Evolutionary conservation across 2,329 filamentous ascomycete species (phyloP).

Genomic region (Didymella arachidicola): DNA sequence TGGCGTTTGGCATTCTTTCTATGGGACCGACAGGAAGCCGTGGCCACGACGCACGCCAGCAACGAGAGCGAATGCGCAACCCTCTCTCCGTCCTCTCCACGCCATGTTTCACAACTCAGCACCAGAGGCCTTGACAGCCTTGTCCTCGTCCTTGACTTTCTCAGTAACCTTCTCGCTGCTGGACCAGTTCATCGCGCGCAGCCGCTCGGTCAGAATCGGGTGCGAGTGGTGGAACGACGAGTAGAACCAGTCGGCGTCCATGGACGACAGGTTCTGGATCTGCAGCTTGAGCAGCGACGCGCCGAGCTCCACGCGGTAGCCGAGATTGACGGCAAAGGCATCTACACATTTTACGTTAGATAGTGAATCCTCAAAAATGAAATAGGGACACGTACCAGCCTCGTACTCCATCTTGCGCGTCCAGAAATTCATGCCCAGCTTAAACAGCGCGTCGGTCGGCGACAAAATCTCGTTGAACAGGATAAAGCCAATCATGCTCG

Average conservation of each 20-base stretch:
- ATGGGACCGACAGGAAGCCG: neutral
- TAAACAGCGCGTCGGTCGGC: slow-evolving; percentile 92
- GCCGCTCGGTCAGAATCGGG: slow-evolving; percentile 90
- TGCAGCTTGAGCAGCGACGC: slow-evolving; percentile 94
- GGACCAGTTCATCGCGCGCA: slow-evolving; percentile 90
- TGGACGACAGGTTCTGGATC: slow-evolving; percentile 96
- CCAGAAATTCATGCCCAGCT: slow-evolving; percentile 94
- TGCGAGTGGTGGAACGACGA: slow-evolving; percentile 99
- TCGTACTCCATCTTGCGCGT: slow-evolving; percentile 96
- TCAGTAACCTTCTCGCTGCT: slow-evolving; percentile 63
- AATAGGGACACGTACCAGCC: slow-evolving; percentile 66
- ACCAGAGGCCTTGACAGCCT: slow-evolving; percentile 73
- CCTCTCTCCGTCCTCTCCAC: too few species aligned
- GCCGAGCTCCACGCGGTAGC: slow-evolving; percentile 83
- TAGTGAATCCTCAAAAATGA: neutral
- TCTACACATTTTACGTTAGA: slow-evolving; percentile 58
- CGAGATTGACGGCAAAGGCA: slow-evolving; percentile 83
- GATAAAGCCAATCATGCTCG: slow-evolving; percentile 96
- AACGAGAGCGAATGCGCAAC: too few species aligned
- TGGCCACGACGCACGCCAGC: too few species aligned
- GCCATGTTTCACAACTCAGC: slow-evolving; percentile 69
- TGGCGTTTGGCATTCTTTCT: slow-evolving; percentile 11
- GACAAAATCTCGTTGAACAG: slow-evolving; percentile 96
- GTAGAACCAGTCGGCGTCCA: slow-evolving; percentile 99
- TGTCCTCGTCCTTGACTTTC: slow-evolving; percentile 30